Evolutionary conservation across 306 rosid genomes (phyloP).

Genomic region (Vigna unguiculata): DNA sequence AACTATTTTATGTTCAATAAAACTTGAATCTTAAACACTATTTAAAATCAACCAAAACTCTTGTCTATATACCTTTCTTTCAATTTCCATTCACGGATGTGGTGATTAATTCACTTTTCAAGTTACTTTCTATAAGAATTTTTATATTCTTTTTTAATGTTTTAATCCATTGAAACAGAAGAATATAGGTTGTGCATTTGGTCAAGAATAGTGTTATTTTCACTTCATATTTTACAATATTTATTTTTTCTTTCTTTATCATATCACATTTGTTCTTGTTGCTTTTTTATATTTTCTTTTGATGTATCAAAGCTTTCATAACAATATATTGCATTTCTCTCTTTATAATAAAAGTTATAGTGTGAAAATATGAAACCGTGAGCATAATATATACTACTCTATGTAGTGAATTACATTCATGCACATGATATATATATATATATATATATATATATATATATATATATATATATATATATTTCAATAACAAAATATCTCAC

Average conservation of each 20-base stretch:
- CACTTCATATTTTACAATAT: neutral
- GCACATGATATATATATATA: no score
- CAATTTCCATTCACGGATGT: neutral
- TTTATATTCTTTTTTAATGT: neutral
- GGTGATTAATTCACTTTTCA: neutral
- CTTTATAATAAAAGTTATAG: no score
- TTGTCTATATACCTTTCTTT: neutral
- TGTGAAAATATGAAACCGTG: no score
- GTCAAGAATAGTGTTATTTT: neutral
- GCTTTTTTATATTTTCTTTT: no score
- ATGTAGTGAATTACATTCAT: no score
- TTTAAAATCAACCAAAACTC: neutral
- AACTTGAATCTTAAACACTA: neutral
- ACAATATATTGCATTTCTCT: no score
- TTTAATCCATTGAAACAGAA: neutral
- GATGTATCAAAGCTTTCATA: no score
- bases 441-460: no score
- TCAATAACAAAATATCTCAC: no score
- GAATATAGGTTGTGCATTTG: neutral
- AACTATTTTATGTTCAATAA: neutral
- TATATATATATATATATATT: neutral
- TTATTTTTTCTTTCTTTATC: no score
- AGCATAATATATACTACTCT: no score
- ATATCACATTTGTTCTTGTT: no score
- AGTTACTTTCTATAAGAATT: neutral